A percentile compares a stretch with the other conserved stretches of the same genome.
Conservation (phyloP, 305 asterid genomes). For the Fraxinus albicans region DNA sequence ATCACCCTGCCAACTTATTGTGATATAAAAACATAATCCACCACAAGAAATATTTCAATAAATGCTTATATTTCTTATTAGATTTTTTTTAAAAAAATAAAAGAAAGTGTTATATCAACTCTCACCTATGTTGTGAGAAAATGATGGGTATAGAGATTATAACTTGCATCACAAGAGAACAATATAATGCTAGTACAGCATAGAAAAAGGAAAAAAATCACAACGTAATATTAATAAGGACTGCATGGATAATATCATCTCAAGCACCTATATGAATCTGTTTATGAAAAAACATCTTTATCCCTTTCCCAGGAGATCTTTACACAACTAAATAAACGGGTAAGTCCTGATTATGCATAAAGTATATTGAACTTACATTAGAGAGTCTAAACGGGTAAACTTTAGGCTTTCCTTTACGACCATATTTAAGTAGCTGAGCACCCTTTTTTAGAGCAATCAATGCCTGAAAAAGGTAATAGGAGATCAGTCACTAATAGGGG, state of each 20-base stretch:
- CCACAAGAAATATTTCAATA: conserved; percentile 1
- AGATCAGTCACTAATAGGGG: conserved; percentile 14
- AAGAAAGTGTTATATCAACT: conserved; percentile 7
- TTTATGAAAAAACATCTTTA: not conserved
- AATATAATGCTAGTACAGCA: not conserved
- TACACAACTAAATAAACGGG: not conserved
- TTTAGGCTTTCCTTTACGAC: conserved; percentile 94
- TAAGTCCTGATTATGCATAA: conserved; percentile 8
- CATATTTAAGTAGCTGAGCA: conserved; percentile 90
- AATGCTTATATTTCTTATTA: not conserved
- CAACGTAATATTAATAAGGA: not conserved
- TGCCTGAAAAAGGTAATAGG: conserved; percentile 52
- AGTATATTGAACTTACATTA: conserved; percentile 50
- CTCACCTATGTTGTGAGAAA: not conserved
- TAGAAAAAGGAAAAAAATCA: not conserved
- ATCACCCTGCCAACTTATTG: not conserved
- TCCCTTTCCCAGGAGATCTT: not conserved
- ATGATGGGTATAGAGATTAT: conserved; percentile 1
- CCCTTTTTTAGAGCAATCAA: conserved; percentile 89
- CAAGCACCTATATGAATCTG: not conserved
- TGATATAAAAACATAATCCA: not conserved
- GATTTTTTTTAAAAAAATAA: not conserved
- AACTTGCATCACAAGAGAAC: conserved; percentile 16
- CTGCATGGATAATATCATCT: conserved; percentile 9
- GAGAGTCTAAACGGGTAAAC: conserved; percentile 89